phyloP scores from a whole-genome alignment of 257 asterid genomes.

The Penstemon davidsonii region DNA sequence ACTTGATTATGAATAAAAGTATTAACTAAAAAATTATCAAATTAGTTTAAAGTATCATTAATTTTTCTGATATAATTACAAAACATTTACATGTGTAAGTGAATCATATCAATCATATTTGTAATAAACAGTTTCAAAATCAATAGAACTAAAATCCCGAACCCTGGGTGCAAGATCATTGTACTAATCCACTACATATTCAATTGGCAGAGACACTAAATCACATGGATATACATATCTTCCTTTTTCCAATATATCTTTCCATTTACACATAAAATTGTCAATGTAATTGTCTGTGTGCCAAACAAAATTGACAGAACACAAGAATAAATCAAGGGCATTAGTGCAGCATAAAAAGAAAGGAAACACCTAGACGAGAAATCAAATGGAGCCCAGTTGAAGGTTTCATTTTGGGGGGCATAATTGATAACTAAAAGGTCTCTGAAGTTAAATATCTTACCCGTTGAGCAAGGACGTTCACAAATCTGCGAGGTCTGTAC shows the following conservation, averaged over 20 bases:
- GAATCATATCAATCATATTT: no score
- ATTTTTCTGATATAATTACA: no score
- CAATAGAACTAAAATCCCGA: no score
- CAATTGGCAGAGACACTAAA: background rate
- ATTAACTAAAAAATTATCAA: background rate
- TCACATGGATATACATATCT: background rate
- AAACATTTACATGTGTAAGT: no score
- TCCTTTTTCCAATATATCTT: background rate
- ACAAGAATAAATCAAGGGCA: constrained; percentile 10
- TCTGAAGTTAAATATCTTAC: background rate
- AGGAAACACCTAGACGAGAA: background rate
- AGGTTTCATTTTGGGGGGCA: background rate
- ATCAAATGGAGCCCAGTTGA: background rate
- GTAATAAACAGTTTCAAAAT: no score
- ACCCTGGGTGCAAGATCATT: background rate
- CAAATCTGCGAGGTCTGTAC: no score
- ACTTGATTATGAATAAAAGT: no score
- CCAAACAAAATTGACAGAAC: background rate
- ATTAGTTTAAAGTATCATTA: background rate
- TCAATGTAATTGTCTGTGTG: background rate
- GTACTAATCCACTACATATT: background rate
- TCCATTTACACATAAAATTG: background rate
- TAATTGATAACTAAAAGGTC: background rate
- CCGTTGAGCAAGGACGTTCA: background rate
- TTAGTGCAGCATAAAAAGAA: background rate